Evolutionary conservation across 495 filamentous ascomycete species (phyloP).

Genomic region (Apodospora peruviana): DNA sequence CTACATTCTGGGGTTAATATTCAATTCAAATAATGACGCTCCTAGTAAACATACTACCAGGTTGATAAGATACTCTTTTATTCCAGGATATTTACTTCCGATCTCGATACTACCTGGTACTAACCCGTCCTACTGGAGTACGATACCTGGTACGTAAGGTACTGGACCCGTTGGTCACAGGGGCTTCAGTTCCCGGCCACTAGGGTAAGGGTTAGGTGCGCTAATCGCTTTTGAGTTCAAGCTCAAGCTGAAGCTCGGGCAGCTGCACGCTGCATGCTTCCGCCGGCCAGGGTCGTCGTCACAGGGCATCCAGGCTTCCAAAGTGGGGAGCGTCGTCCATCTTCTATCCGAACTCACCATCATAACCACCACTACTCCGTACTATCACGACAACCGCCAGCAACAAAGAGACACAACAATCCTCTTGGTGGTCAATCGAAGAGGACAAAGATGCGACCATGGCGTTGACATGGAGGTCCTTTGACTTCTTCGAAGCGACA

Average conservation of each 20-base stretch:
- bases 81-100: too few species aligned
- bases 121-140: too few species aligned
- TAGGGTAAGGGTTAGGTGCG: too few species aligned
- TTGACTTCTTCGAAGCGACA: constrained; percentile 97
- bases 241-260: neutral
- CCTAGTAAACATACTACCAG: too few species aligned
- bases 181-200: too few species aligned
- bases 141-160: too few species aligned
- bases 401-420: neutral
- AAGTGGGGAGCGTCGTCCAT: neutral
- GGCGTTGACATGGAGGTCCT: constrained; percentile 79
- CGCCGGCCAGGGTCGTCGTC: neutral
- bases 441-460: constrained; percentile 25
- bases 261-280: neutral
- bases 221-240: neutral
- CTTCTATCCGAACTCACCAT: neutral
- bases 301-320: neutral
- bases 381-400: neutral
- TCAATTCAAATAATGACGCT: too few species aligned
- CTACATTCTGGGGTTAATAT: too few species aligned
- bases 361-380: neutral
- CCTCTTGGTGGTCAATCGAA: neutral
- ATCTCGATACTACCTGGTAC: too few species aligned
- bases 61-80: too few species aligned
- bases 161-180: too few species aligned